A percentile compares a stretch with the other conserved stretches of the same genome.
Conservation (phyloP, 805 yeast species). For the Metschnikowia noctiluminum region DNA sequence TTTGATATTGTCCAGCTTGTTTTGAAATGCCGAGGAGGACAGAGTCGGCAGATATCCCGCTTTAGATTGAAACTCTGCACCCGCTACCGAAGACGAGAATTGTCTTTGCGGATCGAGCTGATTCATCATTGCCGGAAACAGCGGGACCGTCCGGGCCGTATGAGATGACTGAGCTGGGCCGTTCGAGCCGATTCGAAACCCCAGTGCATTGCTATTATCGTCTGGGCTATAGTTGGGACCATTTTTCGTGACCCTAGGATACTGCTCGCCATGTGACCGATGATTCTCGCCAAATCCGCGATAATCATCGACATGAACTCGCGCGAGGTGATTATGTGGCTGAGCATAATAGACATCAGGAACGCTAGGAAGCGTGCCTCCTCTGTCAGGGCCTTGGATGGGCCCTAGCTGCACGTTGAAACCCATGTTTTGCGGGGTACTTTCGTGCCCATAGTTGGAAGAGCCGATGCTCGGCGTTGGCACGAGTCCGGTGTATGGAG, state of each 20-base stretch:
- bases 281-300: neutral
- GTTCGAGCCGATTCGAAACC: neutral
- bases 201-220: neutral
- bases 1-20: neutral
- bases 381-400: neutral
- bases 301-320: no score
- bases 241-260: neutral
- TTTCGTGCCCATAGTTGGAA: neutral
- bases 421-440: neutral
- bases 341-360: neutral
- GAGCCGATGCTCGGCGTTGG: neutral
- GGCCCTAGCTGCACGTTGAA: slow-evolving; percentile 2
- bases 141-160: neutral
- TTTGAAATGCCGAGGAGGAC: neutral
- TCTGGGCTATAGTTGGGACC: neutral
- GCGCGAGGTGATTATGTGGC: neutral
- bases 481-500: slow-evolving; percentile 1
- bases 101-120: neutral
- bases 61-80: neutral
- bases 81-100: neutral
- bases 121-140: slow-evolving; percentile 1
- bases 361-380: neutral
- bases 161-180: neutral
- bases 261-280: neutral
- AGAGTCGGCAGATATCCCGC: neutral